phyloP scores from a whole-genome alignment of 371 early-diverging fungal species.

The Lichtheimia ornata region DNA sequence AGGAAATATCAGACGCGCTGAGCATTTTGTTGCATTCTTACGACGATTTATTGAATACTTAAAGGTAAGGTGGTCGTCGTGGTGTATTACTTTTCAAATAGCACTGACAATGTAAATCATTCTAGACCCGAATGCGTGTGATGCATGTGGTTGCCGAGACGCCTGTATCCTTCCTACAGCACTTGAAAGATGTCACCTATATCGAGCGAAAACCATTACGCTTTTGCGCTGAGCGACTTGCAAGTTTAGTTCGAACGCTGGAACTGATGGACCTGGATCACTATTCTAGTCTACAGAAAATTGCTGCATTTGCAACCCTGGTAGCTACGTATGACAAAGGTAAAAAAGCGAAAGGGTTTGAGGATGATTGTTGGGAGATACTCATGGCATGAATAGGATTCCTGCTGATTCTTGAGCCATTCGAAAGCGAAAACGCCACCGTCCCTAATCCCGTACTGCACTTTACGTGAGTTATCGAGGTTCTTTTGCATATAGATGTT shows the following conservation, averaged over 20 bases:
- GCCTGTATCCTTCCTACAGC: constrained; percentile 90
- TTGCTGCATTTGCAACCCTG: constrained; percentile 96
- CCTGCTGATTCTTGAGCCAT: constrained; percentile 97
- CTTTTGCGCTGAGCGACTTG: constrained; percentile 93
- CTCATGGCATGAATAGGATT: constrained; percentile 65
- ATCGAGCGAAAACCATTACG: constrained; percentile 94
- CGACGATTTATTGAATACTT: constrained; percentile 98
- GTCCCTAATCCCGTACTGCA: constrained; percentile 96
- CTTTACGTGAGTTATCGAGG: constrained; percentile 61
- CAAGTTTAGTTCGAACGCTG: constrained; percentile 87
- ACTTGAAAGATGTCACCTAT: constrained; percentile 90
- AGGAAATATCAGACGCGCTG: constrained; percentile 97
- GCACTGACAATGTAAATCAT: neutral
- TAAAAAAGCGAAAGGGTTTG: constrained; percentile 5
- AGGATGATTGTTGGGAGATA: neutral
- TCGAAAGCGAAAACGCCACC: constrained; percentile 89
- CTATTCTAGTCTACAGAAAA: constrained; percentile 78
- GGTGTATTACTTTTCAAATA: neutral
- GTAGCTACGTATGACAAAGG: constrained; percentile 96
- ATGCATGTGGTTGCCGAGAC: constrained; percentile 98
- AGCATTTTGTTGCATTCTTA: constrained; percentile 97
- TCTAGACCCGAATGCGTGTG: constrained; percentile 92
- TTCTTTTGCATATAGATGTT: too few species aligned
- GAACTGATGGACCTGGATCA: constrained; percentile 93
- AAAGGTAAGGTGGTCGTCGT: constrained; percentile 60